A percentile compares a stretch with the other conserved stretches of the same genome.
Conservation (phyloP, 108 stramenopile genomes). For the Aureococcus anophagefferens region DNA sequence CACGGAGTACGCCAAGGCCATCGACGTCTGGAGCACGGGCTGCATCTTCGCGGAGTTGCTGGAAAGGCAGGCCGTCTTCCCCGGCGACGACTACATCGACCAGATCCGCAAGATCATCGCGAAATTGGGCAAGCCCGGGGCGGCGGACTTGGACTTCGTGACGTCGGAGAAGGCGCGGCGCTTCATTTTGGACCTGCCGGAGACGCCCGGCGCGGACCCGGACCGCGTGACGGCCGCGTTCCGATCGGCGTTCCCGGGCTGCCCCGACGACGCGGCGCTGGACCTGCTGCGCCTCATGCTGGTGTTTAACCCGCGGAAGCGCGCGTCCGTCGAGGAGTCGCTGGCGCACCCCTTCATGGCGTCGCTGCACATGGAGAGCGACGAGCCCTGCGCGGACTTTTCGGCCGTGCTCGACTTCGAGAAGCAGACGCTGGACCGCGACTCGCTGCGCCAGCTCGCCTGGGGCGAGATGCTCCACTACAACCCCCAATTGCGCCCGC, state of each 20-base stretch:
- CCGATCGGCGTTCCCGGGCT: conserved; percentile 65
- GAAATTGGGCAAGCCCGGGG: conserved; percentile 82
- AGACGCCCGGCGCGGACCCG: conserved; percentile 40
- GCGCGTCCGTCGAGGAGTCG: conserved; percentile 78
- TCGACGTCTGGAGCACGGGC: conserved; percentile 91
- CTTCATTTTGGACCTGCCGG: conserved; percentile 74
- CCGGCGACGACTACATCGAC: conserved; percentile 98
- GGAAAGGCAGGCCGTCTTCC: conserved; percentile 85
- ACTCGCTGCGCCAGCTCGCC: conserved; percentile 69
- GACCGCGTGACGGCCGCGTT: conserved; percentile 52
- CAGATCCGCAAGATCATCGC: conserved; percentile 79
- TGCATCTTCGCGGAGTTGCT: conserved; percentile 98
- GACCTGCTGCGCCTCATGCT: conserved; percentile 84
- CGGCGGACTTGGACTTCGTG: conserved; percentile 82
- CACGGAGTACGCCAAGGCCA: conserved; percentile 94
- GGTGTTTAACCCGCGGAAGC: conserved; percentile 71
- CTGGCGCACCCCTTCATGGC: conserved; percentile 84
- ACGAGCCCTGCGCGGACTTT: conserved; percentile 59
- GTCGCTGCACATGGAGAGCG: conserved; percentile 65
- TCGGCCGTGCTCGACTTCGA: conserved; percentile 74
- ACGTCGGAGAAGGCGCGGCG: conserved; percentile 79
- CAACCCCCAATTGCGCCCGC: too few species aligned
- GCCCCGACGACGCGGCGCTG: conserved; percentile 55
- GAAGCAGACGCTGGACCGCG: conserved; percentile 62
- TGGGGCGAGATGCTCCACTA: conserved; percentile 61